Conservation (phyloP, 2,329 filamentous ascomycete genomes). For the Trichophyton benhamiae region DNA sequence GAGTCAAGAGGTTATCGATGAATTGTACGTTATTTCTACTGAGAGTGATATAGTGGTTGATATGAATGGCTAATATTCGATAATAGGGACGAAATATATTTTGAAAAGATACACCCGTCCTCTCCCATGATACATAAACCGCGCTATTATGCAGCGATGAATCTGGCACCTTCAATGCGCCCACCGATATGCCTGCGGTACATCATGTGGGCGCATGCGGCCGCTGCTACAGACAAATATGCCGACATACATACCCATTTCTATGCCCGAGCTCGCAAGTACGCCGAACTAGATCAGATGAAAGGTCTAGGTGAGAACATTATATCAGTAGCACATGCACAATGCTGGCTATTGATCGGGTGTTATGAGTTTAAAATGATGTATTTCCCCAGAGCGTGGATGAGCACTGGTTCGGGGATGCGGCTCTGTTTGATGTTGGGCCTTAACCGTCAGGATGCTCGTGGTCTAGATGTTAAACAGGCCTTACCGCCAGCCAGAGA, state of each 20-base stretch:
- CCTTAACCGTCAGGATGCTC: slow-evolving; percentile 71
- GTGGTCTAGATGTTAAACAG: slow-evolving; percentile 80
- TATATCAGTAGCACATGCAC: slow-evolving; percentile 73
- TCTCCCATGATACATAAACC: slow-evolving; percentile 80
- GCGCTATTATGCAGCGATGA: slow-evolving; percentile 78
- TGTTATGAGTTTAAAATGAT: slow-evolving; percentile 94
- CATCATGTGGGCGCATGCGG: slow-evolving; percentile 92
- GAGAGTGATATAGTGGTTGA: not conserved
- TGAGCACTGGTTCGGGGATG: slow-evolving; percentile 73
- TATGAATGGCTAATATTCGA: slow-evolving; percentile 11
- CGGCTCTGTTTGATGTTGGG: slow-evolving; percentile 85
- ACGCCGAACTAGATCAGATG: slow-evolving; percentile 78
- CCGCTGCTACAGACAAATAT: slow-evolving; percentile 72
- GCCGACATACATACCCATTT: slow-evolving; percentile 70
- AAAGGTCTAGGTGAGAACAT: slow-evolving; percentile 84
- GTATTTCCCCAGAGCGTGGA: slow-evolving; percentile 93
- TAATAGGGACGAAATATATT: slow-evolving; percentile 66
- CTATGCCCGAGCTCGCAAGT: slow-evolving; percentile 80
- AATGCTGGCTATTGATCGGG: slow-evolving; percentile 67
- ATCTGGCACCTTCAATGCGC: slow-evolving; percentile 71
- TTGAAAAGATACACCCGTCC: slow-evolving; percentile 78
- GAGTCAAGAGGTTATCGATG: slow-evolving; percentile 66
- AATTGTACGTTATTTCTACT: slow-evolving; percentile 48
- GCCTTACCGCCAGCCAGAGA: slow-evolving; percentile 75
- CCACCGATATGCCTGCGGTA: slow-evolving; percentile 84